These are phyloP conservation scores for Leptographium galeiforme DNA, from an alignment of 2,329 filamentous ascomycete genomes.

Conservation along the genomic window DNA sequence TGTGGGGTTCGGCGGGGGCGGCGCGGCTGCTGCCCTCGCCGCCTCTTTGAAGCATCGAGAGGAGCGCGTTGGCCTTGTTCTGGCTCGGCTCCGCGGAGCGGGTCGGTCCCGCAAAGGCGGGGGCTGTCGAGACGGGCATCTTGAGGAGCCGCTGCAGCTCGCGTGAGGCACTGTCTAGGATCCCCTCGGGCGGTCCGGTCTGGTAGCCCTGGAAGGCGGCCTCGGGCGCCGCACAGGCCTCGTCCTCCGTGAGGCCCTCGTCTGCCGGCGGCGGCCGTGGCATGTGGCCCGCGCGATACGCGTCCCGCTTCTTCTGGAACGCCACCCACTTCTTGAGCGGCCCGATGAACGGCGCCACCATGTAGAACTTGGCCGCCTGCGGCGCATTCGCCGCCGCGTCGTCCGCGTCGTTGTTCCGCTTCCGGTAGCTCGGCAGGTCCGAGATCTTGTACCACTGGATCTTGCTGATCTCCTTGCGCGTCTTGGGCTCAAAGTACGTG, in stretches of 20 bases:
- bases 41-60: constrained; percentile 35
- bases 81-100: constrained; percentile 10
- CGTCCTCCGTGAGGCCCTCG: constrained; percentile 50
- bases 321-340: constrained; percentile 82
- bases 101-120: background rate
- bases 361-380: constrained; percentile 85
- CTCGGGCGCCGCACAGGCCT: constrained; percentile 31
- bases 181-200: constrained; percentile 27
- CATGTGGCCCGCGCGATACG: constrained; percentile 26
- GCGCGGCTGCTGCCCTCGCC: background rate
- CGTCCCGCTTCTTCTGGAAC: constrained; percentile 66
- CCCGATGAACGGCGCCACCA: constrained; percentile 87
- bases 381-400: constrained; percentile 37
- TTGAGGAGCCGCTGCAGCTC: constrained; percentile 43
- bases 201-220: constrained; percentile 15
- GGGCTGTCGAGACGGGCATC: constrained; percentile 28
- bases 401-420: constrained; percentile 49
- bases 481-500: constrained; percentile 76
- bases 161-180: constrained; percentile 34
- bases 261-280: constrained; percentile 33
- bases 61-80: constrained; percentile 36
- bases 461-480: constrained; percentile 93
- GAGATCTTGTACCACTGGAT: constrained; percentile 90
- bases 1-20: constrained; percentile 20
- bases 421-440: constrained; percentile 71